Percentiles rank a stretch among this genome's conserved stretches.
Conservation (phyloP, 768 basidiomycete species). For the Stropharia rugosoannulata region DNA sequence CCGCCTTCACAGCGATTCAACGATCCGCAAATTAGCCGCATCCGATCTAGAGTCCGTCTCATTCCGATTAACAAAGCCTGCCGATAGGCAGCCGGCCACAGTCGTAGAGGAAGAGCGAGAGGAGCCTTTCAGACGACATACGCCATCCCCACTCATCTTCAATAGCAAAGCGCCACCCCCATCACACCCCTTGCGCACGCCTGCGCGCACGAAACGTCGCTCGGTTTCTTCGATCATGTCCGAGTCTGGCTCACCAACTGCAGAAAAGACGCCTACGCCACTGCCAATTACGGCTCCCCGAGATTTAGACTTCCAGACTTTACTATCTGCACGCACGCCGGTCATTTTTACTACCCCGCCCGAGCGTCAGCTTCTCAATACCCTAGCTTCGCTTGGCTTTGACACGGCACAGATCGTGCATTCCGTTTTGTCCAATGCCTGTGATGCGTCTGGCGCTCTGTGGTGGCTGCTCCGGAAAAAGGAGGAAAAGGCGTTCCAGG, state of each 20-base stretch:
- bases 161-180: conserved; percentile 55
- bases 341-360: conserved; percentile 85
- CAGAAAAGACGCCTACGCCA: conserved; percentile 42
- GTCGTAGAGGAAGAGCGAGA: conserved; percentile 52
- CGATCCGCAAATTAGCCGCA: conserved; percentile 47
- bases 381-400: conserved; percentile 74
- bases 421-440: conserved; percentile 88
- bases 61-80: conserved; percentile 26
- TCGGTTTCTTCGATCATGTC: conserved; percentile 89
- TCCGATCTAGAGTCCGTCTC: conserved; percentile 36
- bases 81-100: conserved; percentile 40
- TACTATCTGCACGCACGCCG: conserved; percentile 65
- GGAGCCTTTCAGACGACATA: conserved; percentile 15
- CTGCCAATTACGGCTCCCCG: conserved; percentile 37
- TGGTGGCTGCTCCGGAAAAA: conserved; percentile 97
- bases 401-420: conserved; percentile 96
- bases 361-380: conserved; percentile 80
- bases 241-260: conserved; percentile 50
- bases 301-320: conserved; percentile 58
- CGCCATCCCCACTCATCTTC: conserved; percentile 26
- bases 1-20: conserved; percentile 56
- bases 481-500: conserved; percentile 47
- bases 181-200: conserved; percentile 75
- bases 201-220: conserved; percentile 92
- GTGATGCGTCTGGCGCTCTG: conserved; percentile 84